Evolutionary conservation across 371 early-diverging fungal genomes (phyloP).

Genomic region (Rhizopus stolonifer): DNA sequence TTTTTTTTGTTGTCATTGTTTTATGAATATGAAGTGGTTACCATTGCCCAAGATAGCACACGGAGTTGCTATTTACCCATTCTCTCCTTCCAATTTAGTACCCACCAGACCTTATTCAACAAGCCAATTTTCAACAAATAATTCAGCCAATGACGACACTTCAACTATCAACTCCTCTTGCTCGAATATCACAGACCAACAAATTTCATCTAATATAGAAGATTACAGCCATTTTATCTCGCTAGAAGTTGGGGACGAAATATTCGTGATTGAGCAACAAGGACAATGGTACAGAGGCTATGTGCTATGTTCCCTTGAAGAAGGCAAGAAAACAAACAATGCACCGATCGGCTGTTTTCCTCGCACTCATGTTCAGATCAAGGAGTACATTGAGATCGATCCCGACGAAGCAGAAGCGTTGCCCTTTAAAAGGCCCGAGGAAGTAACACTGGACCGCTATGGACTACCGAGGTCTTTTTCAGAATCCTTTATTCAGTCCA

Average conservation of each 20-base stretch:
- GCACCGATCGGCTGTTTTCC: constrained; percentile 67
- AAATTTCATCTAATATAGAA: constrained; percentile 18
- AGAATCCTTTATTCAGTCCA: constrained; percentile 25
- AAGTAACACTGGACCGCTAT: constrained; percentile 9
- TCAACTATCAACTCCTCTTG: constrained; percentile 34
- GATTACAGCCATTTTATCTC: constrained; percentile 42
- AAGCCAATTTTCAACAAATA: neutral
- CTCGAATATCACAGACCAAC: constrained; percentile 19
- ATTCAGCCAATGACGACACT: constrained; percentile 19
- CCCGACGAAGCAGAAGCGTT: constrained; percentile 19
- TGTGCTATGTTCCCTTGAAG: constrained; percentile 48
- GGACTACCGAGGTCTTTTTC: constrained; percentile 30
- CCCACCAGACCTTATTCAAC: constrained; percentile 31
- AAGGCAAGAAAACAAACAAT: constrained; percentile 41
- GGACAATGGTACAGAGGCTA: constrained; percentile 70
- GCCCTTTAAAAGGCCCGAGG: neutral
- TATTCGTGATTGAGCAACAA: constrained; percentile 55
- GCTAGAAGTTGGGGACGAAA: constrained; percentile 58
- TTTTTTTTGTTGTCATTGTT: neutral
- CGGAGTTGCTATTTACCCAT: constrained; percentile 54
- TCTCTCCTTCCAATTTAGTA: constrained; percentile 34
- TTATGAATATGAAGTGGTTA: constrained; percentile 47
- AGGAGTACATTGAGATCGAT: constrained; percentile 47
- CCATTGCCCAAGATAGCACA: constrained; percentile 55
- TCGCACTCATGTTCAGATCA: constrained; percentile 55